These are phyloP conservation scores for Termitomyces titanicus DNA, from an alignment of 768 basidiomycete species.

Conservation along the genomic window DNA sequence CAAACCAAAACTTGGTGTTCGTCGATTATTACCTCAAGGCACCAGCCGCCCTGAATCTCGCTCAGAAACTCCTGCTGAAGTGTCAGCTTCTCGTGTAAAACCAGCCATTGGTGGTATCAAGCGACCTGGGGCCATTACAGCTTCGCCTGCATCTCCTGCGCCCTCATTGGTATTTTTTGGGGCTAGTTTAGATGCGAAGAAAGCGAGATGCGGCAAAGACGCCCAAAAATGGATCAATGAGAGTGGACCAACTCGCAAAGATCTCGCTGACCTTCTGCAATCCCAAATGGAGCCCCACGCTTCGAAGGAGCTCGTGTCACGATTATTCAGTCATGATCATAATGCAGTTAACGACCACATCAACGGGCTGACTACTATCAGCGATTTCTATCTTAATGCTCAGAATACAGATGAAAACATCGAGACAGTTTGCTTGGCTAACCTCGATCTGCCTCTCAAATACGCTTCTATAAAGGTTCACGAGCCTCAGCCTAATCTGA, in stretches of 20 bases:
- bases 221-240: slow-evolving; percentile 83
- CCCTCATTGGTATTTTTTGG: slow-evolving; percentile 44
- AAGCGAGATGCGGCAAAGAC: slow-evolving; percentile 69
- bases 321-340: slow-evolving; percentile 94
- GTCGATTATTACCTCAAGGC: slow-evolving; percentile 68
- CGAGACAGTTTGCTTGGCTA: slow-evolving; percentile 70
- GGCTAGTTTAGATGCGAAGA: slow-evolving; percentile 60
- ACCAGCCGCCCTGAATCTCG: slow-evolving; percentile 50
- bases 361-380: slow-evolving; percentile 66
- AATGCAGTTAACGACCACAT: slow-evolving; percentile 92
- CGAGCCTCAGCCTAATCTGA: slow-evolving; percentile 87
- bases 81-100: slow-evolving; percentile 30
- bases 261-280: slow-evolving; percentile 81
- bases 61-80: slow-evolving; percentile 37
- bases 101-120: slow-evolving; percentile 36
- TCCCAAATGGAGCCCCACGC: slow-evolving; percentile 88
- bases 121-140: slow-evolving; percentile 33
- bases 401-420: slow-evolving; percentile 54
- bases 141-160: slow-evolving; percentile 30
- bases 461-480: slow-evolving; percentile 89
- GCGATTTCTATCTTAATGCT: slow-evolving; percentile 69
- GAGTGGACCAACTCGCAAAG: slow-evolving; percentile 76
- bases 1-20: slow-evolving; percentile 58
- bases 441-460: slow-evolving; percentile 89
- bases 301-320: slow-evolving; percentile 69